A percentile compares a stretch with the other conserved stretches of the same genome.
phyloP scores from a whole-genome alignment of 352 stramenopile species.

The Phytophthora tentaculata region DNA sequence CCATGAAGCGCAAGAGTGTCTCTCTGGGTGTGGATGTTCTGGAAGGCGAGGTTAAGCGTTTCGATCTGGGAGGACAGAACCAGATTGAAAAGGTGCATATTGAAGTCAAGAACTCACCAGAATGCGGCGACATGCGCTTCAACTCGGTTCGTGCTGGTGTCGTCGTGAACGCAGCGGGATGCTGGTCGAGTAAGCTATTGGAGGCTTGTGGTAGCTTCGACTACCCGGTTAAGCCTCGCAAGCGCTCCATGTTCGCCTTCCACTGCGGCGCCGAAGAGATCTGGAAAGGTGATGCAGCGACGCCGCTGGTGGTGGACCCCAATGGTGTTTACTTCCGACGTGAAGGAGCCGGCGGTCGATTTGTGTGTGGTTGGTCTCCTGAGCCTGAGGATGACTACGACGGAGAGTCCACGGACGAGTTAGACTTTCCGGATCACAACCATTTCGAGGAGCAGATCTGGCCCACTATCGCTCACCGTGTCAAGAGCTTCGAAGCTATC shows the following conservation, averaged over 20 bases:
- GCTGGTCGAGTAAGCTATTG: slow-evolving; percentile 74
- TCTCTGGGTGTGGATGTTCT: slow-evolving; percentile 77
- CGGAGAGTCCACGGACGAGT: slow-evolving; percentile 65
- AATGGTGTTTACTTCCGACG: slow-evolving; percentile 85
- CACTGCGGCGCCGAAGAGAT: slow-evolving; percentile 77
- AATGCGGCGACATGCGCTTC: slow-evolving; percentile 30
- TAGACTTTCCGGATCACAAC: slow-evolving; percentile 69
- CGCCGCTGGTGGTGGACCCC: slow-evolving; percentile 76
- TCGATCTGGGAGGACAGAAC: slow-evolving; percentile 61
- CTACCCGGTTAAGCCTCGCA: slow-evolving; percentile 79
- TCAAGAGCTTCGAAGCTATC: slow-evolving; percentile 81
- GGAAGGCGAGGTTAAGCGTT: slow-evolving; percentile 71
- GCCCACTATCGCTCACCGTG: slow-evolving; percentile 78
- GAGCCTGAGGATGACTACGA: slow-evolving; percentile 65
- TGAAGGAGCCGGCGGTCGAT: slow-evolving; percentile 72
- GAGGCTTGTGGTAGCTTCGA: slow-evolving; percentile 72
- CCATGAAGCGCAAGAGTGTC: slow-evolving; percentile 77
- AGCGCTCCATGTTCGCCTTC: slow-evolving; percentile 82
- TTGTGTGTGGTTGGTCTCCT: slow-evolving; percentile 76
- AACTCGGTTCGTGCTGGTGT: slow-evolving; percentile 51
- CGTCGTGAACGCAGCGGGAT: slow-evolving; percentile 81
- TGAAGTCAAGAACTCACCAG: slow-evolving; percentile 30
- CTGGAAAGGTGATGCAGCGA: slow-evolving; percentile 71
- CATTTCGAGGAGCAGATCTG: slow-evolving; percentile 84
- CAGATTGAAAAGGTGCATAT: slow-evolving; percentile 72